Conservation (phyloP, 495 filamentous ascomycete genomes). For the Xylaria sp. region DNA sequence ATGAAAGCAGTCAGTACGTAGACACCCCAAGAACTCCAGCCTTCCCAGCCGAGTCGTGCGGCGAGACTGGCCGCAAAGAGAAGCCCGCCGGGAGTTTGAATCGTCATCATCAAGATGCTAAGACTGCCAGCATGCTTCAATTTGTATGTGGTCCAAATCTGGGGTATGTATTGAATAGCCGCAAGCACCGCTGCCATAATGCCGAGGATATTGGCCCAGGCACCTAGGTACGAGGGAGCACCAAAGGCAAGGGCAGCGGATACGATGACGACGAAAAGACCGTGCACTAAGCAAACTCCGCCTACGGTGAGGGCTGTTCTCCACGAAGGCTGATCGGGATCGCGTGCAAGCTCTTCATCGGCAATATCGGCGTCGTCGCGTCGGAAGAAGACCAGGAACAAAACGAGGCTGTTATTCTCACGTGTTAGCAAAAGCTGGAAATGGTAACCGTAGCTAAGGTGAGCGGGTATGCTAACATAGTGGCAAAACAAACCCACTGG, state of each 20-base stretch:
- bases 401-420: slow-evolving; percentile 64
- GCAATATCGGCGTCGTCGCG: slow-evolving; percentile 65
- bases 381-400: slow-evolving; percentile 85
- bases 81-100: slow-evolving; percentile 91
- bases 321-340: slow-evolving; percentile 64
- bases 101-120: slow-evolving; percentile 98
- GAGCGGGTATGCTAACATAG: slow-evolving; percentile 69
- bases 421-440: slow-evolving; percentile 5
- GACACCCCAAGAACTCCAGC: slow-evolving; percentile 96
- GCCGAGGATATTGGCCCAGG: slow-evolving; percentile 86
- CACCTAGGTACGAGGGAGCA: slow-evolving; percentile 63
- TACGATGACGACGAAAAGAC: slow-evolving; percentile 69
- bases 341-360: slow-evolving; percentile 46
- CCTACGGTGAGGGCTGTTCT: slow-evolving; percentile 78
- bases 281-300: slow-evolving; percentile 72
- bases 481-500: slow-evolving; percentile 89
- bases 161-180: slow-evolving; percentile 89
- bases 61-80: slow-evolving; percentile 88
- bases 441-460: background rate
- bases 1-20: slow-evolving; percentile 83
- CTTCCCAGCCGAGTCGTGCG: slow-evolving; percentile 75
- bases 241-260: slow-evolving; percentile 66
- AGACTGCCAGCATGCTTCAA: slow-evolving; percentile 85
- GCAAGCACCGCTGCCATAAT: slow-evolving; percentile 79
- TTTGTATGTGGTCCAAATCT: slow-evolving; percentile 88